A percentile compares a stretch with the other conserved stretches of the same genome.
These are phyloP conservation scores for Yamadazyma triangularis DNA, from an alignment of 1,139 yeast genomes.

Conservation along the genomic window DNA sequence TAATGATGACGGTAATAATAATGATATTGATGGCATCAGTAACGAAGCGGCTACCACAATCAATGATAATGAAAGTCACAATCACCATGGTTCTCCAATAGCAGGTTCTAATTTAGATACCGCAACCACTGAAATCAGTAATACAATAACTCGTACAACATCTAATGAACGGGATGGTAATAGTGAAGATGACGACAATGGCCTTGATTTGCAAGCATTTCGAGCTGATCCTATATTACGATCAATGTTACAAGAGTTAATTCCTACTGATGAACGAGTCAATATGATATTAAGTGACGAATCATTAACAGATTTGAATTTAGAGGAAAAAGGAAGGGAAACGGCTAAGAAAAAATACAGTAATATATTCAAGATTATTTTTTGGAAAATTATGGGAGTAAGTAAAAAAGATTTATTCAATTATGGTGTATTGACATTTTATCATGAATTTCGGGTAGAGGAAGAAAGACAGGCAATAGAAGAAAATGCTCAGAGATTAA, in stretches of 20 bases:
- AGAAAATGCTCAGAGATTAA: neutral
- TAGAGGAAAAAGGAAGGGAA: slow-evolving; percentile 43
- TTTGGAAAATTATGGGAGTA: slow-evolving; percentile 58
- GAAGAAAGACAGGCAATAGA: slow-evolving; percentile 8
- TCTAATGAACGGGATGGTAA: slow-evolving; percentile 17
- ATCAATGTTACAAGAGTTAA: slow-evolving; percentile 36
- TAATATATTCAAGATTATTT: slow-evolving; percentile 29
- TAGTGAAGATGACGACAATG: slow-evolving; percentile 19
- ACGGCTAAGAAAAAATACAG: slow-evolving; percentile 33
- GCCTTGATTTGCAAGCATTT: slow-evolving; percentile 40
- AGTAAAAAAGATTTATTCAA: slow-evolving; percentile 41
- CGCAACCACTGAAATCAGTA: slow-evolving; percentile 1
- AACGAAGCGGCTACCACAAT: slow-evolving; percentile 6
- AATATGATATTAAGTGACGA: slow-evolving; percentile 28
- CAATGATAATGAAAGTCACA: slow-evolving; percentile 6
- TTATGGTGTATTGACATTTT: slow-evolving; percentile 46
- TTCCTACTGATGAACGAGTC: slow-evolving; percentile 39
- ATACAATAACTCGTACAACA: slow-evolving; percentile 5
- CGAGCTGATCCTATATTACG: slow-evolving; percentile 37
- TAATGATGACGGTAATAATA: too few relatives aligned
- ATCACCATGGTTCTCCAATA: too few relatives aligned
- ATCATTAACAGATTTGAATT: slow-evolving; percentile 20
- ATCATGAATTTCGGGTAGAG: slow-evolving; percentile 17
- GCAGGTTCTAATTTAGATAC: slow-evolving; percentile 11
- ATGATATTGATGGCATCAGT: slow-evolving; percentile 5